Evolutionary conservation across 148 eudicot species (phyloP).

Genomic region (Fagopyrum esculentum): DNA sequence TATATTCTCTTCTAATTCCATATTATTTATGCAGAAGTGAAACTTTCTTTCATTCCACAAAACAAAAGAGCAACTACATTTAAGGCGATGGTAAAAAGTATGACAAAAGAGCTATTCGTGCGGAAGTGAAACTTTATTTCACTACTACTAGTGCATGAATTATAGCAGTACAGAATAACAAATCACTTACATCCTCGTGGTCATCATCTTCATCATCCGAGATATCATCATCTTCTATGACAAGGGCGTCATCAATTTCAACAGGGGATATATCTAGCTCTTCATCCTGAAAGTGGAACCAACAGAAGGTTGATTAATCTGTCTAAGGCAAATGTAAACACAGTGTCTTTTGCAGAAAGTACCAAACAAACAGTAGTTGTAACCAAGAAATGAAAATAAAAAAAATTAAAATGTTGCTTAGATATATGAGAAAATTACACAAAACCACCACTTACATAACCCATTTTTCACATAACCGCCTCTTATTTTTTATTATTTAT

Average conservation of each 20-base stretch:
- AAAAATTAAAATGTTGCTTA: no score
- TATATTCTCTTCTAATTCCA: not conserved
- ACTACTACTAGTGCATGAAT: not conserved
- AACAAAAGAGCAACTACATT: not conserved
- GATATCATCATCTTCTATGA: conserved; percentile 88
- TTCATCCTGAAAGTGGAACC: conserved; percentile 58
- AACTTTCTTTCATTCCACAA: not conserved
- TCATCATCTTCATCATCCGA: conserved; percentile 95
- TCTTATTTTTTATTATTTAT: no score
- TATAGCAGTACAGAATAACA: not conserved
- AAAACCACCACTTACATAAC: no score
- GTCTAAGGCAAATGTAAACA: not conserved
- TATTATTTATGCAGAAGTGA: not conserved
- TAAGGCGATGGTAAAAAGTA: not conserved
- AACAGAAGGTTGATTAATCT: not conserved
- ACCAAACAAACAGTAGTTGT: not conserved
- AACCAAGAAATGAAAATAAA: not conserved
- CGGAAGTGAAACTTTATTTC: no score
- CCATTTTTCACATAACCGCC: no score
- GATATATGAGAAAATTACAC: no score
- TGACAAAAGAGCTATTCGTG: not conserved
- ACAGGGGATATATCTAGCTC: conserved; percentile 83
- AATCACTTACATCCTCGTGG: conserved; percentile 71
- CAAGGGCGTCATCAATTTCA: conserved; percentile 84
- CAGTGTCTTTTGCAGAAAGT: conserved; percentile 1